A percentile compares a stretch with the other conserved stretches of the same genome.
Evolutionary conservation across 1,284 basidiomycete species (phyloP).

Genomic region (Cryptococcus sp.): DNA sequence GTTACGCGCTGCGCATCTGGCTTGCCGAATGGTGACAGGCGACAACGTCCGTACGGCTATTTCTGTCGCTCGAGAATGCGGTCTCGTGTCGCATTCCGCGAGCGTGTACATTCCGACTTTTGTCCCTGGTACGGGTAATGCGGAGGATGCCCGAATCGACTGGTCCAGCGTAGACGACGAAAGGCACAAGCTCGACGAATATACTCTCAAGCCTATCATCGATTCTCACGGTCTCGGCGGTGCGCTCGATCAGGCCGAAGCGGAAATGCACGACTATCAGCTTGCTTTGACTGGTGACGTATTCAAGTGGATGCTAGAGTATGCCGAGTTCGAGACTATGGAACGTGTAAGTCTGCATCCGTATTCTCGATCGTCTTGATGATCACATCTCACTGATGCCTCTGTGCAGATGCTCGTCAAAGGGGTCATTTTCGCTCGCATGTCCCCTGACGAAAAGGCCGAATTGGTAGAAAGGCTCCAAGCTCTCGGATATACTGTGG

Average conservation of each 20-base stretch:
- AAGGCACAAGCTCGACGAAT: slow-evolving; percentile 80
- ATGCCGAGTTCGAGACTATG: slow-evolving; percentile 88
- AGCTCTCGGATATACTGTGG: slow-evolving; percentile 87
- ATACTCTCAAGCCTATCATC: slow-evolving; percentile 78
- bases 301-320: slow-evolving; percentile 98
- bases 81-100: slow-evolving; percentile 81
- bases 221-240: slow-evolving; percentile 62
- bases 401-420: slow-evolving; percentile 89
- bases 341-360: slow-evolving; percentile 67
- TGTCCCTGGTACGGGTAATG: slow-evolving; percentile 72
- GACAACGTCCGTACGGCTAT: slow-evolving; percentile 97
- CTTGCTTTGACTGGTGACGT: slow-evolving; percentile 95
- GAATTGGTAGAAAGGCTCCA: slow-evolving; percentile 96
- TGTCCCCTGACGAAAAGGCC: slow-evolving; percentile 99
- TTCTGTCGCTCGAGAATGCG: slow-evolving; percentile 94
- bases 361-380: neutral
- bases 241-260: slow-evolving; percentile 65
- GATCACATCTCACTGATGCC: neutral
- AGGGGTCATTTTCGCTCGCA: slow-evolving; percentile 93
- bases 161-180: slow-evolving; percentile 95
- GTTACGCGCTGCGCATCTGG: slow-evolving; percentile 84
- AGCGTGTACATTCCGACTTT: slow-evolving; percentile 91
- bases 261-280: slow-evolving; percentile 76
- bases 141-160: slow-evolving; percentile 68
- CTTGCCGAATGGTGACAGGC: slow-evolving; percentile 97